phyloP scores from a whole-genome alignment of 2,329 filamentous ascomycete species.

The Monosporascus sp. region DNA sequence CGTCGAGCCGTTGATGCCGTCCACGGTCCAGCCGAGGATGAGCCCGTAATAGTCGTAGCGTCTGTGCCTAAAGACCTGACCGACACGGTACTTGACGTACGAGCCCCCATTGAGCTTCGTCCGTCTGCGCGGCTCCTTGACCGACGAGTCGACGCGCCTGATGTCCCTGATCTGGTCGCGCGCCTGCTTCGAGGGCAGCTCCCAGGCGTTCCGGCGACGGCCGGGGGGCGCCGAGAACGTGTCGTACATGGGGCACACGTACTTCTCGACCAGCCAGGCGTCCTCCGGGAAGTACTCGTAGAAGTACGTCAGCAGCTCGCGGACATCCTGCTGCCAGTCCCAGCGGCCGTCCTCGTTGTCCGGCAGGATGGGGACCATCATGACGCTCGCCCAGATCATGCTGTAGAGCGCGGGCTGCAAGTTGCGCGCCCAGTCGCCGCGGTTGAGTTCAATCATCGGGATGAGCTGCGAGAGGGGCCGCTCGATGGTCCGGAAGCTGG shows the following conservation, averaged over 20 bases:
- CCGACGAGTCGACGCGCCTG: constrained; percentile 36
- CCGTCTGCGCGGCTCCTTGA: constrained; percentile 30
- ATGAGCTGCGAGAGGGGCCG: constrained; percentile 32
- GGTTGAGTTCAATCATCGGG: constrained; percentile 30
- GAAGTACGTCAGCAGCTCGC: constrained; percentile 60
- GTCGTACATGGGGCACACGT: constrained; percentile 59
- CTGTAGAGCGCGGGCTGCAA: constrained; percentile 61
- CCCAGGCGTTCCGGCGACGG: constrained; percentile 27
- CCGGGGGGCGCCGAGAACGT: constrained; percentile 28
- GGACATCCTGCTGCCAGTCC: constrained; percentile 57
- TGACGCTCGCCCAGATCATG: constrained; percentile 64
- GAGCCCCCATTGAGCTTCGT: constrained; percentile 22
- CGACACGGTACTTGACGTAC: constrained; percentile 61
- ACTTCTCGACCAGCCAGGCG: constrained; percentile 62
- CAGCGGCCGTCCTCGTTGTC: constrained; percentile 33
- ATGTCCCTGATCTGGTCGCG: constrained; percentile 35
- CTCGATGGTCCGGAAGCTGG: constrained; percentile 35
- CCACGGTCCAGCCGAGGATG: constrained; percentile 81
- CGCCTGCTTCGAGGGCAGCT: constrained; percentile 29
- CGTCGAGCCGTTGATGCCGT: constrained; percentile 59
- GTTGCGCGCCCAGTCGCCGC: constrained; percentile 52
- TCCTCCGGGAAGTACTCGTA: constrained; percentile 66
- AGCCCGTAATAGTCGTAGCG: constrained; percentile 76
- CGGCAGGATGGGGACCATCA: constrained; percentile 43
- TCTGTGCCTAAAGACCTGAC: constrained; percentile 78